Evolutionary conservation across 306 rosid species (phyloP).

Genomic region (Citrullus colocynthis): DNA sequence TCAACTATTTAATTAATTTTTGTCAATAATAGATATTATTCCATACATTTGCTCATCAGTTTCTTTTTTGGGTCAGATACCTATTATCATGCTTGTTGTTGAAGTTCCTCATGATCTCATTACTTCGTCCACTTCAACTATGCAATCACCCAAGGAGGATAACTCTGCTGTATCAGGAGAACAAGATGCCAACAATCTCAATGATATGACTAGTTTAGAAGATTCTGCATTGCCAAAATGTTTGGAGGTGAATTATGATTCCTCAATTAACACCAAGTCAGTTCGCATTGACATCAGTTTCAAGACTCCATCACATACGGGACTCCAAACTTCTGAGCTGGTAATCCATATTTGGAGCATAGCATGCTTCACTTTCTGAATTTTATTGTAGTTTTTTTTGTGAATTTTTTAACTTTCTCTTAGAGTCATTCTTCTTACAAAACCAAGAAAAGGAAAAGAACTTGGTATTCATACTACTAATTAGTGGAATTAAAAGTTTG

Average conservation of each 20-base stretch:
- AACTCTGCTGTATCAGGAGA: conserved; percentile 25
- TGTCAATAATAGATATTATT: conserved; percentile 8
- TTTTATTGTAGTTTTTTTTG: neutral
- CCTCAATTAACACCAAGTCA: conserved; percentile 44
- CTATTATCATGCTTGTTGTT: conserved; percentile 92
- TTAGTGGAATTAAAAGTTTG: neutral
- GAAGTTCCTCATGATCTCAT: conserved; percentile 79
- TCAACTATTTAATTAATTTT: conserved; percentile 4
- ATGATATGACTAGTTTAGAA: conserved; percentile 40
- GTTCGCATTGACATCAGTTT: conserved; percentile 90
- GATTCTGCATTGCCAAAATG: conserved; percentile 38
- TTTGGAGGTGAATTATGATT: conserved; percentile 32
- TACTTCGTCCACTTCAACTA: conserved; percentile 36
- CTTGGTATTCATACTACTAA: neutral
- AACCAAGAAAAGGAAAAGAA: neutral
- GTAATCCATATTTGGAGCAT: conserved; percentile 24
- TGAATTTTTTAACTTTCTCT: neutral
- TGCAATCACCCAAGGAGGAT: conserved; percentile 75
- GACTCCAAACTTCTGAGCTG: conserved; percentile 88
- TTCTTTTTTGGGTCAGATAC: conserved; percentile 43
- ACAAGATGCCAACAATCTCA: conserved; percentile 28
- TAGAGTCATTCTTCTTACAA: neutral
- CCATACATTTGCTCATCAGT: conserved; percentile 14
- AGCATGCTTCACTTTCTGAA: neutral
- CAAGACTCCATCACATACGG: conserved; percentile 82